Evolutionary conservation across 2,329 filamentous ascomycete species (phyloP), one percentile per base, ranked within the genome.

Genomic region (Sclerotinia sclerotiorum): DNA sequence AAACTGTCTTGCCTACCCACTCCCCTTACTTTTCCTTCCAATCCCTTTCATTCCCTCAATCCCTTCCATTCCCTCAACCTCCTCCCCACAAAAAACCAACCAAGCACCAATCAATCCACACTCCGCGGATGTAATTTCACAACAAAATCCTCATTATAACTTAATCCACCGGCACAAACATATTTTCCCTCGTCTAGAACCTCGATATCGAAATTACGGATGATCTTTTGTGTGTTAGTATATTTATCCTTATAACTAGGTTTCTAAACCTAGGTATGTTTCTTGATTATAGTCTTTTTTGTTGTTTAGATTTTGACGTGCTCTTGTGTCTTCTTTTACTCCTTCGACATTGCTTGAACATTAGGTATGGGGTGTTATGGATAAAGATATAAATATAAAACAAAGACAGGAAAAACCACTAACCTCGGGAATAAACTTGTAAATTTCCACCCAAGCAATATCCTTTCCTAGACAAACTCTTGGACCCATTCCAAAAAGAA

Each of bases 391-490:
- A 35, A 13, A 42, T 42, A 8, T 42, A 42, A 42, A 39, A 1
- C 2, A 42, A 42, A 42, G 39, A 2, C 24, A n/a, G 21, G 32
- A 52, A 15, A 19, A 44, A 55, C 21, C 8, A 68, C 66, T 65
- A 7, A 76, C 69, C 71, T 75, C 68, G 3, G 71, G 70, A 35
- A 74, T 57, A 29, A 73, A 55, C 61, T 75, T 75, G 19, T 69
- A 70, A n/a, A 73, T 24, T 56, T 75, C 74, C 72, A 75, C 69
- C 21, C 68, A 58, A 8, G 74, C 73, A 48, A 76, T 73, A 52
- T 75, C 72, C 63, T 75, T 75, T 19, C 74, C 74, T 11, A 75
- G 35, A 58, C 73, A 75, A 44, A 70, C 68, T 11, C 74, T 69
- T 15, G 70, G 56, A 2, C 74, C 74, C 1, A 71, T 52, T 3